Conservation (phyloP, 2,329 filamentous ascomycete species). For the Rugonectria rugulosa region DNA sequence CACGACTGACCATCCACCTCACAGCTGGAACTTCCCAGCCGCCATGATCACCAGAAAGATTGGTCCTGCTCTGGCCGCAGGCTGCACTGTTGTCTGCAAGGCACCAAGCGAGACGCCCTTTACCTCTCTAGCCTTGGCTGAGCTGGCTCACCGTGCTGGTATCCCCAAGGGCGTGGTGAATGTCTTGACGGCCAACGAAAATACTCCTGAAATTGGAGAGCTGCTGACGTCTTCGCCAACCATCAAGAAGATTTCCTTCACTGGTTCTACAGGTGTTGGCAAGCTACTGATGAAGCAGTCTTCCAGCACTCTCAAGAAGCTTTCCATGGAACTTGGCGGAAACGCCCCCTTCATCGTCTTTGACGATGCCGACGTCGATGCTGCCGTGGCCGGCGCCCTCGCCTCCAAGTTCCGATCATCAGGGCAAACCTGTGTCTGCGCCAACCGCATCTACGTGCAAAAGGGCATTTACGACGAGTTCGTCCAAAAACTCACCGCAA, state of each 20-base stretch:
- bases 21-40: conserved; percentile 82
- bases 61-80: conserved; percentile 83
- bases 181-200: conserved; percentile 79
- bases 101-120: conserved; percentile 92
- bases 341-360: conserved; percentile 98
- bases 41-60: conserved; percentile 79
- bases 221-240: conserved; percentile 74
- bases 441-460: conserved; percentile 85
- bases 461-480: conserved; percentile 80
- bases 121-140: conserved; percentile 85
- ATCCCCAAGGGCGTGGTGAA: conserved; percentile 93
- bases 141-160: conserved; percentile 85
- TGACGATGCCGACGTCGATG: conserved; percentile 89
- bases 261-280: conserved; percentile 76
- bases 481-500: conserved; percentile 70
- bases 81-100: conserved; percentile 93
- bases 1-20: not conserved
- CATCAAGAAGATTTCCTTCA: conserved; percentile 93
- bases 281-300: conserved; percentile 90
- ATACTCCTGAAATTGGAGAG: conserved; percentile 82
- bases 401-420: conserved; percentile 92
- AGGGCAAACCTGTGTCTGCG: conserved; percentile 94
- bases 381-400: conserved; percentile 83
- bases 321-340: conserved; percentile 90
- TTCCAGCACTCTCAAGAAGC: conserved; percentile 80